A percentile compares a stretch with the other conserved stretches of the same genome.
Conservation (phyloP, 2,329 filamentous ascomycete species). For the Chrysosporium keratinophilum region DNA sequence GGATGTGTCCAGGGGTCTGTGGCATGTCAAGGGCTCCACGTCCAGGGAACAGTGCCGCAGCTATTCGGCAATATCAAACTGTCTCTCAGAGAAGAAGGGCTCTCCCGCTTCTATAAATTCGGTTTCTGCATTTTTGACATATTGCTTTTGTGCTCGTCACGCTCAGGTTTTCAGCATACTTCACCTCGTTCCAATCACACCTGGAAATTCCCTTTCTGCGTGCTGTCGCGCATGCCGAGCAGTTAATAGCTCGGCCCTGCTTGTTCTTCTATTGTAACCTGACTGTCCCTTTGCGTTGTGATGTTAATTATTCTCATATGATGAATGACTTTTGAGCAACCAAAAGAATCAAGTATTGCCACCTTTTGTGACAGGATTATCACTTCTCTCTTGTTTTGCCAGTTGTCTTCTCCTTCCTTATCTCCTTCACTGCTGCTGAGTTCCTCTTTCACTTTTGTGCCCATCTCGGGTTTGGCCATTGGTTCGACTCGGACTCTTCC, state of each 20-base stretch:
- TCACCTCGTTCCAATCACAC: too few relatives aligned
- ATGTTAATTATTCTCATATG: neutral
- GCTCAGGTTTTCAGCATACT: too few relatives aligned
- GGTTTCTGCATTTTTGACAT: too few relatives aligned
- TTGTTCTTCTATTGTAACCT: neutral
- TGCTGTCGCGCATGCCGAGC: neutral
- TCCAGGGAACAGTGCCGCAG: too few relatives aligned
- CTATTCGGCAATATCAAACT: too few relatives aligned
- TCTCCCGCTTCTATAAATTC: too few relatives aligned
- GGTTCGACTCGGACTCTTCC: neutral
- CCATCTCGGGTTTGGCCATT: neutral
- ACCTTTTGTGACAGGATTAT: neutral
- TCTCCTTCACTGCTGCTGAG: neutral
- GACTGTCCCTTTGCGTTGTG: neutral
- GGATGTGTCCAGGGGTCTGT: too few relatives aligned
- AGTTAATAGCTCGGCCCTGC: neutral
- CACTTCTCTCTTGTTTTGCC: neutral
- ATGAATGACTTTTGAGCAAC: neutral
- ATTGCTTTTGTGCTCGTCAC: too few relatives aligned
- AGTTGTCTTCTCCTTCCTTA: conserved; percentile 1
- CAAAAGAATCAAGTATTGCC: neutral
- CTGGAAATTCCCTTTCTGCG: too few relatives aligned
- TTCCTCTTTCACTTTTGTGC: neutral
- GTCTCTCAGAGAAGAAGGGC: too few relatives aligned
- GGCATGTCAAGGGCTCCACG: too few relatives aligned